Evolutionary conservation across 768 basidiomycete genomes (phyloP), one percentile per base, ranked within the genome.

Genomic region (Myochromella boudieri): DNA sequence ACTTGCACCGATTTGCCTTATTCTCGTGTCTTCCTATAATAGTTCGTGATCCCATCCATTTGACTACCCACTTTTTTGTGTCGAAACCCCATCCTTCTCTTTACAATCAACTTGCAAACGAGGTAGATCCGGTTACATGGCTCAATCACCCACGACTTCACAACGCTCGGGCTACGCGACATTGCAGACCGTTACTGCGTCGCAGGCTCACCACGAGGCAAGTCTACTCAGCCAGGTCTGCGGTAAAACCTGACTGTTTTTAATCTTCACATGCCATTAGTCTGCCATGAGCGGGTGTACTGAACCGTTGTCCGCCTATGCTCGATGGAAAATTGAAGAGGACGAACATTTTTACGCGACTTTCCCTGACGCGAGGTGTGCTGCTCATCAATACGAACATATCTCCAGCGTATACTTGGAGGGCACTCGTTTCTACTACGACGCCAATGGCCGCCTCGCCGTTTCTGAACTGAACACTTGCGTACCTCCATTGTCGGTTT

Each of bases 321-420:
- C 64, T 10, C 61, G 65, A 43, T 68, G 65, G 47, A 58, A 68
- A 51, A 52, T 61, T 24, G 68, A 72, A 24, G 57, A 65, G 15
- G 74, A 74, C 49, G 68, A 68, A 18, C 48, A 54, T 38, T 75
- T 74, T 51, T 74, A 68, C 49, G 56, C 61, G 10, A 63, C 61
- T 10, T 73, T 73, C 48, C 71, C 71, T 32, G 57, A 59, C 18
- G 71, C 70, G 31, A 59, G 60, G 42, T 59, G 51, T 8, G 52
- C 60, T 6, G 47, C 54, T 11, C 44, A 57, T 6, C 48, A 55
- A 21, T 59, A 58, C 40, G 46, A 48, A 27, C 36, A 42, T 10
- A 29, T 51, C 3, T 34, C 44, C 15, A 47, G 40, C 29, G 51
- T 42, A 20, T 49, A 46, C 31, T 51, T 54, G 27, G 54, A 48